phyloP scores from a whole-genome alignment of 768 basidiomycete genomes.

The Cystofilobasidium ferigula region DNA sequence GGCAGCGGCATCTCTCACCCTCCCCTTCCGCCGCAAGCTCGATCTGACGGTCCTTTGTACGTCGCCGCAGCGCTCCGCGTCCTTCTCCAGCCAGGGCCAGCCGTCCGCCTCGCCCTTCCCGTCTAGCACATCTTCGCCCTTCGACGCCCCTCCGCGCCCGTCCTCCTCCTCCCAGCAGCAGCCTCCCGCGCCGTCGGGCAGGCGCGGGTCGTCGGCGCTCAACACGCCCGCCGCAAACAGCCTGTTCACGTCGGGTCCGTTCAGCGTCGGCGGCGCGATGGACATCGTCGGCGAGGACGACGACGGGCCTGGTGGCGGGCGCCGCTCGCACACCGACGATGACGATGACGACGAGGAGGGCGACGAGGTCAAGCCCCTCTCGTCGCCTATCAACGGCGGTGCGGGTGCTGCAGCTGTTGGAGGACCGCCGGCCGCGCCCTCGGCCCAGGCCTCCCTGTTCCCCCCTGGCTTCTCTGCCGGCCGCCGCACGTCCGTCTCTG shows the following conservation, averaged over 20 bases:
- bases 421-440: background rate
- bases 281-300: constrained; percentile 19
- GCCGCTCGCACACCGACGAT: background rate
- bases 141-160: background rate
- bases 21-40: background rate
- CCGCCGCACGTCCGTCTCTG: constrained; percentile 85
- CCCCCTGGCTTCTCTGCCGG: constrained; percentile 57
- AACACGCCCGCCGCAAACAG: constrained; percentile 26
- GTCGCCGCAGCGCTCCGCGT: background rate
- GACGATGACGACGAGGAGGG: background rate
- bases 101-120: background rate
- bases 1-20: too few species aligned
- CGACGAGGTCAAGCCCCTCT: constrained; percentile 9
- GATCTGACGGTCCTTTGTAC: background rate
- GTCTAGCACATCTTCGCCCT: background rate
- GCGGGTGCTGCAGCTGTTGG: background rate
- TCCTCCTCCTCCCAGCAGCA: background rate
- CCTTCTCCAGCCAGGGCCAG: background rate
- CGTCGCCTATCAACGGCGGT: background rate
- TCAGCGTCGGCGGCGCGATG: constrained; percentile 16
- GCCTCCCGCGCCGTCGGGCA: background rate
- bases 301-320: background rate
- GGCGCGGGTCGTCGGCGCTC: constrained; percentile 22
- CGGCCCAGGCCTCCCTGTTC: constrained; percentile 11
- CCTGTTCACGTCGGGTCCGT: constrained; percentile 21